Evolutionary conservation across 2,329 filamentous ascomycete genomes (phyloP).

Genomic region (Hymenoscyphus fraxineus): DNA sequence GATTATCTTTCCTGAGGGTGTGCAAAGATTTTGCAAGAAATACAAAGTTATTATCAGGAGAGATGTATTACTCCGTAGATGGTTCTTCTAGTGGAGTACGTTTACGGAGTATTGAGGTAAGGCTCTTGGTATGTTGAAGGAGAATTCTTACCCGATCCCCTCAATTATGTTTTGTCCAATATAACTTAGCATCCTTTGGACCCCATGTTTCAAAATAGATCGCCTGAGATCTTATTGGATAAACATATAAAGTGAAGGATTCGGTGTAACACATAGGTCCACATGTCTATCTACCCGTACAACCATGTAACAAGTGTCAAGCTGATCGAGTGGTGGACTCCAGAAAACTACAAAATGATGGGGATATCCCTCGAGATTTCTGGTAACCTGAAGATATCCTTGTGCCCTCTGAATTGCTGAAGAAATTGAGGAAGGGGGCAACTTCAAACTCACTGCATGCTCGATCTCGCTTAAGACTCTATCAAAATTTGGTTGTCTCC

Average conservation of each 20-base stretch:
- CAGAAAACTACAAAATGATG: too few species aligned
- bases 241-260: not conserved
- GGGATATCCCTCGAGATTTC: too few species aligned
- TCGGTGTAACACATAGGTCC: not conserved
- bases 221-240: not conserved
- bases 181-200: not conserved
- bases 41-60: not conserved
- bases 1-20: not conserved
- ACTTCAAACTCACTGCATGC: too few species aligned
- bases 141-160: not conserved
- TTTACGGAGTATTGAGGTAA: not conserved
- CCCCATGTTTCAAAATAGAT: constrained; percentile 8
- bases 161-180: not conserved
- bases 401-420: too few species aligned
- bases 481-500: too few species aligned
- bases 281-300: not conserved
- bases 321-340: too few species aligned
- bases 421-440: too few species aligned
- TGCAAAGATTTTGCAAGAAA: not conserved
- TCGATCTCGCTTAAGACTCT: too few species aligned
- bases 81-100: not conserved
- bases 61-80: not conserved
- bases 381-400: too few species aligned
- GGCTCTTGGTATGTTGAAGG: not conserved
- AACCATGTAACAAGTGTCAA: too few species aligned